A percentile compares a stretch with the other conserved stretches of the same genome.
Conservation (phyloP, 139 green algal species). For the Gonium pectorale region DNA sequence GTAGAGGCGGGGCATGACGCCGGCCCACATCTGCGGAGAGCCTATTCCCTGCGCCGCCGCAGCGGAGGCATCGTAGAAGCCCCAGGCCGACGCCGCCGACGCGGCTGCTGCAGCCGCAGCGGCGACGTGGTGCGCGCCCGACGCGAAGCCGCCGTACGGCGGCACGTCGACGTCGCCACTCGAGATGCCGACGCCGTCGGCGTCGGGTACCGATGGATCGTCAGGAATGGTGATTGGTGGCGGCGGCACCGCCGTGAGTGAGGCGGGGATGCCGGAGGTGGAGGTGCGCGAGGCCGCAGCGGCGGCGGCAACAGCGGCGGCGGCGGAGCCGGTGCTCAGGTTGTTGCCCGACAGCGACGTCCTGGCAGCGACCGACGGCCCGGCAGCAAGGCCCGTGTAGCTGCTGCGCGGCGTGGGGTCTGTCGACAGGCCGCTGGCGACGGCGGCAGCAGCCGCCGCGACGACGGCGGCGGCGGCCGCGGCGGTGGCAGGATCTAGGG, state of each 20-base stretch:
- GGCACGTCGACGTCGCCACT: constrained; percentile 18
- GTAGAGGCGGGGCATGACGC: constrained; percentile 7
- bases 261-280: constrained; percentile 1
- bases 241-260: not conserved
- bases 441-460: constrained; percentile 15
- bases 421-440: not conserved
- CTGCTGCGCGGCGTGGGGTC: constrained; percentile 18
- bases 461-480: constrained; percentile 23
- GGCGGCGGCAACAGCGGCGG: not conserved
- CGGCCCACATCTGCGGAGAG: constrained; percentile 21
- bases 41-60: not conserved
- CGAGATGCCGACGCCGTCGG: not conserved
- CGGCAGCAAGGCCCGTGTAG: not conserved
- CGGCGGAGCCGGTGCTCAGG: no score
- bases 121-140: constrained; percentile 6
- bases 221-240: not conserved
- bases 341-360: not conserved
- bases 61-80: constrained; percentile 10
- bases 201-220: not conserved
- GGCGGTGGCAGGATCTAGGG: constrained; percentile 20
- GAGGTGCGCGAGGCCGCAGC: not conserved
- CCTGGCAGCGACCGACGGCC: not conserved
- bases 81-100: not conserved
- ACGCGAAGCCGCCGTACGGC: not conserved
- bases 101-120: not conserved